Conservation (phyloP, 1,284 basidiomycete genomes). For the Trichosporon sp. region DNA sequence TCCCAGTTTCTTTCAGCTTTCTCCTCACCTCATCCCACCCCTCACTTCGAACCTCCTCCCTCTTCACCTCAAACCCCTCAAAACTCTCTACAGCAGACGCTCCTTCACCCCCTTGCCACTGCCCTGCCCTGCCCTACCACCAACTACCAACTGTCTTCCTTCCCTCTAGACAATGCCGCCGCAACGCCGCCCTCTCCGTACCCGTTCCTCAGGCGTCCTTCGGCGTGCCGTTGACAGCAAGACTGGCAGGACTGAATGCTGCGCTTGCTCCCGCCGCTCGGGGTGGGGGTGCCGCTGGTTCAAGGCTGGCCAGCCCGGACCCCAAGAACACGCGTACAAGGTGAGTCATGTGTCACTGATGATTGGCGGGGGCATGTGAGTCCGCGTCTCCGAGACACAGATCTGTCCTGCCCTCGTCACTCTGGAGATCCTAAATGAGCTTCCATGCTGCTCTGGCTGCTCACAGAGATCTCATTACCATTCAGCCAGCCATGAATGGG, state of each 20-base stretch:
- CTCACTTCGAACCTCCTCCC: background rate
- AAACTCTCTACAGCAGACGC: background rate
- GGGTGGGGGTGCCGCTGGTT: slow-evolving; percentile 28
- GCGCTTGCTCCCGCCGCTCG: slow-evolving; percentile 16
- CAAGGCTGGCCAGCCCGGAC: slow-evolving; percentile 30
- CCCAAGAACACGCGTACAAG: slow-evolving; percentile 31
- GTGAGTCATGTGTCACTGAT: slow-evolving; percentile 11
- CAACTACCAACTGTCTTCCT: background rate
- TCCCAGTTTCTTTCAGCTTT: too few species aligned
- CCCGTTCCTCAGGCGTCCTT: background rate
- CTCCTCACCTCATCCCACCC: background rate
- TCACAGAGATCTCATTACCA: too few species aligned
- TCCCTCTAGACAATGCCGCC: background rate
- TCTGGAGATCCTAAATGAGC: too few species aligned
- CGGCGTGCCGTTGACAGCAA: background rate
- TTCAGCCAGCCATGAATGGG: too few species aligned
- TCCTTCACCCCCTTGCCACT: too few species aligned
- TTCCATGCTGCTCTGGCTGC: too few species aligned
- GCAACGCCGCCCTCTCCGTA: background rate
- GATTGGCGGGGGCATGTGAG: background rate
- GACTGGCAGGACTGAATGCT: background rate
- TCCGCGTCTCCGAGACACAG: too few species aligned
- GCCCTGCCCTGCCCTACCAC: background rate
- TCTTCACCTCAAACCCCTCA: background rate
- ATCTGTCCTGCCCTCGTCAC: too few species aligned